Conservation (phyloP, 2,329 filamentous ascomycete species). For the Ceratocystis papillata region DNA sequence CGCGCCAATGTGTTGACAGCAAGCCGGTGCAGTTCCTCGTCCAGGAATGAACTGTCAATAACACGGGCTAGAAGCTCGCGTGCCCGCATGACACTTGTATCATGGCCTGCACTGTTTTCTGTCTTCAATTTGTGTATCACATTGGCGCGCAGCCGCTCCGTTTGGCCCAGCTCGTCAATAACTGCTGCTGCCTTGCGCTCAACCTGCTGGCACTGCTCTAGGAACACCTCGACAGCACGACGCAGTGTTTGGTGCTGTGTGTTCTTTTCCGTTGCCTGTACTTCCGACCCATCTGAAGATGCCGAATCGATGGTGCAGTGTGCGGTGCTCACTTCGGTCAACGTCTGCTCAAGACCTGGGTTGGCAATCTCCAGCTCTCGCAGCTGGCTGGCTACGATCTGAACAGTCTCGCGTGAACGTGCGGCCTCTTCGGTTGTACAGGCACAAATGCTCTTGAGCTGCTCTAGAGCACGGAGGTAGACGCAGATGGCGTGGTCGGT, state of each 20-base stretch:
- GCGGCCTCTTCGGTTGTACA: constrained; percentile 16
- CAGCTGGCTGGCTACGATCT: constrained; percentile 19
- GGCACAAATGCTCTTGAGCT: constrained; percentile 17
- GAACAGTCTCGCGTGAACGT: constrained; percentile 10
- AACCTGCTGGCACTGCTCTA: constrained; percentile 14
- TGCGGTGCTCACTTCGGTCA: constrained; percentile 11
- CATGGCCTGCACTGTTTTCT: constrained; percentile 17
- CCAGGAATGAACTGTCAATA: constrained; percentile 16
- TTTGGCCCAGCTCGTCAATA: constrained; percentile 18
- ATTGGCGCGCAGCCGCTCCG: constrained; percentile 16
- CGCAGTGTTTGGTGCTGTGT: constrained; percentile 9
- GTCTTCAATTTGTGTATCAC: constrained; percentile 21
- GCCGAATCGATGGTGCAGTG: neutral
- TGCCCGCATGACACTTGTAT: constrained; percentile 19
- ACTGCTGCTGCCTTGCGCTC: constrained; percentile 8
- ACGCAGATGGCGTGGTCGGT: constrained; percentile 27
- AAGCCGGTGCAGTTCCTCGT: constrained; percentile 17
- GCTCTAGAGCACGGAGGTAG: constrained; percentile 34
- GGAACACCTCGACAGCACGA: constrained; percentile 16
- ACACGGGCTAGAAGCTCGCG: constrained; percentile 19
- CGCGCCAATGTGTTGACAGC: constrained; percentile 15
- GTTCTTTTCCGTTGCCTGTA: neutral
- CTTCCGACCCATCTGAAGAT: neutral
- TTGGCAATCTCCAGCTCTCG: constrained; percentile 20
- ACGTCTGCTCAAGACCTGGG: constrained; percentile 16